Conservation (phyloP, 2,329 filamentous ascomycete species). For the Ascosphaera pollenicola region DNA sequence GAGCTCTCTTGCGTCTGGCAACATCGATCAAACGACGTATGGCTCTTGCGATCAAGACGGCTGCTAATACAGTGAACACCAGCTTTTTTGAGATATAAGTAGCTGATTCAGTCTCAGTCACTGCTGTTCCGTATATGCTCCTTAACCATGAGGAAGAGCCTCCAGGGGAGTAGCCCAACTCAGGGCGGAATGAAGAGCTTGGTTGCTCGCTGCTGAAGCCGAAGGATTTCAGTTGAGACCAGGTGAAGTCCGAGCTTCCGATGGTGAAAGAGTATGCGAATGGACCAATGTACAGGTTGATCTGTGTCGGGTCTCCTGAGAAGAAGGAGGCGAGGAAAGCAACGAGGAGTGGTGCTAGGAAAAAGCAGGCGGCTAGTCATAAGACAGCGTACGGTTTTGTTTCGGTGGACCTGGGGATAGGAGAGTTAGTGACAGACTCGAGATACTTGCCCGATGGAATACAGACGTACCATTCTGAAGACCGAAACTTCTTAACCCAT, state of each 20-base stretch:
- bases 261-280: neutral
- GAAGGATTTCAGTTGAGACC: neutral
- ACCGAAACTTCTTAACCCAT: constrained; percentile 57
- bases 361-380: constrained; percentile 21
- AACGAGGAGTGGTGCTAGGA: constrained; percentile 13
- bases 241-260: neutral
- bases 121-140: neutral
- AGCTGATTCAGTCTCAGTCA: neutral
- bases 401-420: constrained; percentile 9
- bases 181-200: constrained; percentile 13
- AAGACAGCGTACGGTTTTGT: constrained; percentile 17
- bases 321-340: constrained; percentile 9
- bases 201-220: neutral
- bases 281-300: constrained; percentile 1
- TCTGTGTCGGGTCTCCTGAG: constrained; percentile 7
- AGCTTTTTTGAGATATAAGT: constrained; percentile 3
- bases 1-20: neutral
- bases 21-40: constrained; percentile 4
- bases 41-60: constrained; percentile 3
- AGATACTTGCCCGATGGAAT: neutral
- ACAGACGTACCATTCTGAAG: constrained; percentile 43
- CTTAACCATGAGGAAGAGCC: neutral
- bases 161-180: constrained; percentile 13
- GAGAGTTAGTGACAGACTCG: constrained; percentile 1
- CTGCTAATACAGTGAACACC: constrained; percentile 2